These are phyloP conservation scores for Prunus davidiana DNA, from an alignment of 306 rosid genomes.

Conservation along the genomic window DNA sequence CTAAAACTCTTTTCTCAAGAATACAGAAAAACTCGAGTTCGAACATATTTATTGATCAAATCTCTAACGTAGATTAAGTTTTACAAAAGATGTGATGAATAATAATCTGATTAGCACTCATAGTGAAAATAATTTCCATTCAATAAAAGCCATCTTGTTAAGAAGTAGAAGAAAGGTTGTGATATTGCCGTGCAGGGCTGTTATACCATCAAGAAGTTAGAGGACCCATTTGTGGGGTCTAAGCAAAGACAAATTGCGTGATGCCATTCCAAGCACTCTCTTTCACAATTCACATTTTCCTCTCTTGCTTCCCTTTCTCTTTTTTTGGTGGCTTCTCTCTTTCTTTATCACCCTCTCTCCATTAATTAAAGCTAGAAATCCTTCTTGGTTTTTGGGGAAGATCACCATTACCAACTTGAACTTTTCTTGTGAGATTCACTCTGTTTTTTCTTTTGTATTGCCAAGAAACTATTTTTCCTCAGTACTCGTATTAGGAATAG, in stretches of 20 bases:
- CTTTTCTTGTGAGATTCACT: slow-evolving; percentile 11
- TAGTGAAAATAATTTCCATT: no score
- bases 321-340: slow-evolving; percentile 30
- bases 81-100: no score
- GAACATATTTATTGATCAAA: no score
- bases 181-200: slow-evolving; percentile 47
- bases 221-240: slow-evolving; percentile 50
- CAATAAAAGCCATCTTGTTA: no score
- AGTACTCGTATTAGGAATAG: not conserved
- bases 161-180: not conserved
- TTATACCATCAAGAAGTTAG: slow-evolving; percentile 16
- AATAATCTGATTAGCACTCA: no score
- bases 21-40: no score
- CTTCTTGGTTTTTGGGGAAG: slow-evolving; percentile 59
- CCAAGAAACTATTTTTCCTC: not conserved
- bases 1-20: no score
- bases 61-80: no score
- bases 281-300: slow-evolving; percentile 52
- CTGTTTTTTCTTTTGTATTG: not conserved
- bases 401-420: slow-evolving; percentile 41
- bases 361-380: slow-evolving; percentile 43
- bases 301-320: slow-evolving; percentile 10
- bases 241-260: slow-evolving; percentile 54
- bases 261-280: slow-evolving; percentile 65
- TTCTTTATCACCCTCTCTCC: slow-evolving; percentile 50